Base-by-base conservation (phyloP, 306 rosid species). In the Alnus glutinosa region DNA sequence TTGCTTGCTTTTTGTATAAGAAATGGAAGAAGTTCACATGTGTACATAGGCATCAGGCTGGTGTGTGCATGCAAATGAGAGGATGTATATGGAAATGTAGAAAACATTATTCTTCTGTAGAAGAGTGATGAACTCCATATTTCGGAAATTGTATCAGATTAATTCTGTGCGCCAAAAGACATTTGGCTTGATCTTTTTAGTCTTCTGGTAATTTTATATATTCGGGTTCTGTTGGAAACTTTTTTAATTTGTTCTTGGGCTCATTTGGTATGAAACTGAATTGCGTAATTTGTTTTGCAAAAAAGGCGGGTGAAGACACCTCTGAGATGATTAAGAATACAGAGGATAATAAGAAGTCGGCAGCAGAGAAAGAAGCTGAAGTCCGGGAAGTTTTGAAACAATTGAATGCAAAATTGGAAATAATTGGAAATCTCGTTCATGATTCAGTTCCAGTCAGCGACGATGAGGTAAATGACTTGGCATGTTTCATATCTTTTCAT, bases 361-460 rank as follows among this genome's bases (percentile, higher is more conserved):
- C 86, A 0, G 87, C 97, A 15, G 96, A 88, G 78, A 95, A 93
- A 83, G 97, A 92, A n/a, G 85, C 71, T 74, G 98, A 95, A 84
- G 96, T 88, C 66, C 70, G 67, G 71, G 99, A 95, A 32, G 86
- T 90, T 55, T 68, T 71, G 0, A 74, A 74, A 5, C 83, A 71
- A 58, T 71, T 95, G 87, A 89, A 92, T 84, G 74, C 88, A 8
- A 91, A 83, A 78, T 84, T 91, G 91, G 96, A 92, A 83, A 74
- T 79, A 6, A 84, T 92, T 74, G 98, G 97, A 88, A 95, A 95
- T 84, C 98, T 95, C 19, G 89, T 95, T 50, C 99, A 92, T 62
- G 99, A 93, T 82, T 87, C 97, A 0, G 98, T 95, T 83, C 97
- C 97, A 7, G 28, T 92, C 52, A 88, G 89, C 59, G 8, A 88